Base-by-base conservation (phyloP, 495 filamentous ascomycete genomes). In the Penicillium paxilli region DNA sequence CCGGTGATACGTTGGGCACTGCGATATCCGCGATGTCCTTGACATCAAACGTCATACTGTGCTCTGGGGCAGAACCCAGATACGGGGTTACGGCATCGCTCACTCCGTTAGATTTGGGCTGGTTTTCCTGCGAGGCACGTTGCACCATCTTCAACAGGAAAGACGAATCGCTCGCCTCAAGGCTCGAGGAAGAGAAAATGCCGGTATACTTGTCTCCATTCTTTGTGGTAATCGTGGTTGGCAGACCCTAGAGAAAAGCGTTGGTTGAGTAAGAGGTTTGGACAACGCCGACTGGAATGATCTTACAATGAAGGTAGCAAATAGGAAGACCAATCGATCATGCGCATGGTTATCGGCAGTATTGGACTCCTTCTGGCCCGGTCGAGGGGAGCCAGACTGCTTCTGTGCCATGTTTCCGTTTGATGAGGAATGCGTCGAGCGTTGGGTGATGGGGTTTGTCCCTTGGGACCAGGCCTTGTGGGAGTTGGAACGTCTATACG, bases 101-200 rank as follows among this genome's bases (percentile, higher is more conserved):
- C 7, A 75, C 62, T 30, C 85, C 85, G 57, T 89, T 89, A 26
- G 76, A 61, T 25, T 77, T 78, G n/a, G 70, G 55, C 55, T 79
- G 69, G 17, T 77, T 75, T 38, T 68, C 60, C 24, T 77, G 73
- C 16, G 72, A 58, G 57, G 80, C 81, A 51, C 85, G 84, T 69
- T 87, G 86, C 24, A 90, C 89, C 90, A 92, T 93, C 77, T 89
- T 95, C 52, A 96, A 80, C 50, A 83, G 72, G 66, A 90, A 89
- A 44, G 78, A 79, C 14, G 83, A 74, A 49, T 87, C 80, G 46
- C 75, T 79, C 16, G 79, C 54, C 44, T 86, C 83, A 16, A 87
- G 66, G 40, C 75, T 77, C 4, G 80, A 82, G 33, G 82, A 82
- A 37, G 80, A 82, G 65, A 87, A 88, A 52, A 86, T 81, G 57